These are phyloP conservation scores for Medicago lupulina DNA, from an alignment of 306 rosid genomes.

Conservation along the genomic window DNA sequence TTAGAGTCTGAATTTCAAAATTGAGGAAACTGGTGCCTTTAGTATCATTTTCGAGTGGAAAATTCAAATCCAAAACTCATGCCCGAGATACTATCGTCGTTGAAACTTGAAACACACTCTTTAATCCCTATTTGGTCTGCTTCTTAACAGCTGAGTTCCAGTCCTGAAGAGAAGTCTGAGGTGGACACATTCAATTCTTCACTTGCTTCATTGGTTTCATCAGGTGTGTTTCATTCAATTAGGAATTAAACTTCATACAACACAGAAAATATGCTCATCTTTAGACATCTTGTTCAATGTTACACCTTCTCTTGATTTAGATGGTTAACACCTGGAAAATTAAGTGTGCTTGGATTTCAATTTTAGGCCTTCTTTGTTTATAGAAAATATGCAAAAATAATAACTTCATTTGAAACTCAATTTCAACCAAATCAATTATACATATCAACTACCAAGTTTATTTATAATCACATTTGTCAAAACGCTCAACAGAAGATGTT, in stretches of 20 bases:
- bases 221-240: constrained; percentile 59
- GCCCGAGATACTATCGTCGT: background rate
- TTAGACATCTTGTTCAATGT: no score
- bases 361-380: no score
- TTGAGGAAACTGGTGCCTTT: constrained; percentile 11
- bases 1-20: constrained; percentile 33
- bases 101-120: constrained; percentile 24
- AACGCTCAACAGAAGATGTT: no score
- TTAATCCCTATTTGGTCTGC: constrained; percentile 1
- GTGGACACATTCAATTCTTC: constrained; percentile 89
- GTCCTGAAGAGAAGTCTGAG: constrained; percentile 81
- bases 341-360: no score
- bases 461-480: no score
- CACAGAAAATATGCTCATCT: background rate
- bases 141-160: constrained; percentile 71
- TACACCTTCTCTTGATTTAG: no score
- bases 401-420: no score
- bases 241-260: constrained; percentile 20
- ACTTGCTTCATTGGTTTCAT: constrained; percentile 74
- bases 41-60: constrained; percentile 10
- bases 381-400: no score
- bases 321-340: no score
- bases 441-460: background rate
- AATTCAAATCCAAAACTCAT: constrained; percentile 14
- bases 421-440: no score